Base-by-base conservation (phyloP, 176 grass and related monocot species). In the Secale cereale region DNA sequence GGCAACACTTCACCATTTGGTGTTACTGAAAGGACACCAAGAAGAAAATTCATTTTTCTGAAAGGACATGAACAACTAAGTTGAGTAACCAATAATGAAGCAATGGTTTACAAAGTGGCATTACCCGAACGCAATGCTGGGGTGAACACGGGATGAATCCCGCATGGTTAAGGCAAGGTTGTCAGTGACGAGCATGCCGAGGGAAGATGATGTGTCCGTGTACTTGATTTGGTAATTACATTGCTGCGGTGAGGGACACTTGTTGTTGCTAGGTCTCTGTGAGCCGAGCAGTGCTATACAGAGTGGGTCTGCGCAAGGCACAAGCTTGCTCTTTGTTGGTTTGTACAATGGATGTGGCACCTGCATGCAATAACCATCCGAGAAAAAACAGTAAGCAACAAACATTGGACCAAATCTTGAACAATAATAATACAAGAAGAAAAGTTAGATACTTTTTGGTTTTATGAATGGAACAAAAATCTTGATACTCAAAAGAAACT, bases 181-280 rank as follows among this genome's bases (percentile, higher is more conserved):
- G 70, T 98, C 95, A 0, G 67, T 20, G 70, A 98, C 69, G 17
- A 98, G 95, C 33, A 98, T 92, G 10, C 92, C 92, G 2, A 83
- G 65, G 15, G 95, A 98, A 70, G 91, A 90, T 36, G 85, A 85
- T 2, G 26, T 88, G 77, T 98, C 95, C 4, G 85, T 79, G 45
- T 98, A 98, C 82, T 87, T 91, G 31, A 98, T 87, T 36, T 63
- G 71, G 36, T 98, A 98, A 27, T 98, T 89, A 23, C 95, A 98
- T 80, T 95, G 91, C 43, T 90, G 59, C 15, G 86, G n/a, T 26
- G 80, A 35, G 5, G 89, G 52, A 59, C 94, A 95, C 25, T 93
- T 90, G 40, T 90, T 78, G 32, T 10, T 32, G 2, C 31, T 78
- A 29, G 79, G 12, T 19, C 65, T 60, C 71, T 32, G 31, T 32